These are phyloP conservation scores for Noccaea caerulescens DNA, from an alignment of 345 rosid genomes.

Conservation along the genomic window DNA sequence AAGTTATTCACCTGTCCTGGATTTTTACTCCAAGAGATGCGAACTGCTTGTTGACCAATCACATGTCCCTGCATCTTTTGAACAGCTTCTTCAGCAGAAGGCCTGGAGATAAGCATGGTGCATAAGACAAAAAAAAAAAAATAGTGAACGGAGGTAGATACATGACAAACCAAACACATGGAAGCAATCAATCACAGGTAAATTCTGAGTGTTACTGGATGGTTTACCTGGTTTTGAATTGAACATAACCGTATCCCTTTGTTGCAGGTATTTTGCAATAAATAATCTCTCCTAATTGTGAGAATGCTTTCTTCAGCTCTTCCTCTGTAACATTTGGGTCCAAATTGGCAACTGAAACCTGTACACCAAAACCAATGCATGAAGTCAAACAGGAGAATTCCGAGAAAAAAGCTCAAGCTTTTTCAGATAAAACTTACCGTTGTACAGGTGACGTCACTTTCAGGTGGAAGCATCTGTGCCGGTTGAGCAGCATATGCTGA, in stretches of 20 bases:
- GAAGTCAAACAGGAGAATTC: slow-evolving; percentile 27
- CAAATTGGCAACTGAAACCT: slow-evolving; percentile 79
- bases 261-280: slow-evolving; percentile 84
- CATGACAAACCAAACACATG: neutral
- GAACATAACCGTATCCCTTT: slow-evolving; percentile 91
- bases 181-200: slow-evolving; percentile 26
- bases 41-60: slow-evolving; percentile 89
- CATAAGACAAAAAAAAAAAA: neutral
- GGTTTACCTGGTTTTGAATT: slow-evolving; percentile 69
- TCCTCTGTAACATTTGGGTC: slow-evolving; percentile 88
- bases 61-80: slow-evolving; percentile 86
- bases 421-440: slow-evolving; percentile 60
- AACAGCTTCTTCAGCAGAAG: slow-evolving; percentile 92
- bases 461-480: slow-evolving; percentile 63
- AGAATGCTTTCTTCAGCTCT: slow-evolving; percentile 75
- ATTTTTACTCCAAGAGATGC: slow-evolving; percentile 81
- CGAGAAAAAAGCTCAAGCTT: slow-evolving; percentile 6
- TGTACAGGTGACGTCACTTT: slow-evolving; percentile 74
- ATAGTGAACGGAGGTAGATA: slow-evolving; percentile 8
- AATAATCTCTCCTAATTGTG: slow-evolving; percentile 72
- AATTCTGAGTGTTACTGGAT: slow-evolving; percentile 12
- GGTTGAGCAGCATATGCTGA: slow-evolving; percentile 69
- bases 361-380: slow-evolving; percentile 43
- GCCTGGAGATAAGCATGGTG: slow-evolving; percentile 45
- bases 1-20: slow-evolving; percentile 65